Evolutionary conservation across 1,139 yeast genomes (phyloP), one percentile per base, ranked within the genome.

Genomic region (Geotrichum cucujoidarum): DNA sequence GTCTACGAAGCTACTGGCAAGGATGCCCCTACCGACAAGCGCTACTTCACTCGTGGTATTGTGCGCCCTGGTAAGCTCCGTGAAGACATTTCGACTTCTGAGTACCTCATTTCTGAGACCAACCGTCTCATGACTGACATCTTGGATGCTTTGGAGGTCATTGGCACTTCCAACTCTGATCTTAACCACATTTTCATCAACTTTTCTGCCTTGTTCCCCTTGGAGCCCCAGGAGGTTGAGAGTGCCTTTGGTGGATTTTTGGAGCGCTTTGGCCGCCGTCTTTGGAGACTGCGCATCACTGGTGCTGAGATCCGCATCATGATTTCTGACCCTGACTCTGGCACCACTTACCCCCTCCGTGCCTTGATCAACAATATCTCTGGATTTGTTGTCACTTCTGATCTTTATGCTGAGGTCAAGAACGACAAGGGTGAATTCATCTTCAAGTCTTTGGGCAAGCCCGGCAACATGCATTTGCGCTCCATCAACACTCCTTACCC

Each of bases 241-340:
- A 90, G 92, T 55, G 97, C 98, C 11, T 89, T 92, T 68, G 97
- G 95, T 54, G 94, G 96, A 18, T 92, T 94, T 80, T 76, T 94
- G 71, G 97, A 92, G 70, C 82, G 98, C 71, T 92, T 92, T 59
- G 98, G 98, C 56, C 81, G 97, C 73, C 80, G 97, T 67, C 77
- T 92, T 62, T 87, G 97, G 95, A 81, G 97, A 71, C 77, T 94
- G 61, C 82, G 98, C 63, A 94, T 92, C 45, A 89, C 97, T 47
- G 90, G 96, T 59, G 98, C 98, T 48, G 99, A 92, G 72, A 88
- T 92, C 57, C 81, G 98, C 66, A 94, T 92, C 62, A 89, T 87
- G 73, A 89, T 96, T 65, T 83, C 92, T 50, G 97, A 94, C 65
- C 86, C 94, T 49, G 74, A 75, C 50, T 81, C 90, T 44, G 96